Evolutionary conservation across 345 rosid genomes (phyloP), one percentile per base, ranked within the genome.

Genomic region (Heritiera fomes): DNA sequence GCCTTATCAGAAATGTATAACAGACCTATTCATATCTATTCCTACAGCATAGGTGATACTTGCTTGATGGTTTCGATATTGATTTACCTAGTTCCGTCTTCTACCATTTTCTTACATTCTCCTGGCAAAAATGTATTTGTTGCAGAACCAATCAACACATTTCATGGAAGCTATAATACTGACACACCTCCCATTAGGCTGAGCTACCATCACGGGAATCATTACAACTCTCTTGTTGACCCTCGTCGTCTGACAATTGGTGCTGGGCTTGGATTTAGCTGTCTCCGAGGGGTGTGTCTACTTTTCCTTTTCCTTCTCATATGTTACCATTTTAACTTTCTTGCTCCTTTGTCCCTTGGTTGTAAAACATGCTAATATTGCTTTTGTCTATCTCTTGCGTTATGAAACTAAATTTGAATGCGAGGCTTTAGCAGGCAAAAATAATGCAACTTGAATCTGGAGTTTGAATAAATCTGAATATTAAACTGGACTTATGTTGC

Each of bases 221-320:
- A 97, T 85, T 97, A 97, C 81, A 97, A 97, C 82, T 97, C 99
- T 59, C 89, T 97, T 83, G 94, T 97, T 71, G 96, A 97, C 75
- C 99, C 98, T 15, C 96, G 91, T 10, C 93, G 94, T 45, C 70
- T 87, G 83, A 87, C 94, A 75, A 82, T 97, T 81, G 99, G 99
- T 81, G 98, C 97, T 8, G 99, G 99, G 47, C 97, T 94, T 70
- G 99, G 99, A 78, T 93, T 94, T 86, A 83, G 97, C 88, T 89
- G 90, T 84, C 98, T 97, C 61, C 90, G 85, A 78, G 99, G 98
- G 94, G 99, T 97, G 78, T n/a, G 90, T 72, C 6, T 70, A 50
- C 47, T 34, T 69, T 38, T 49, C 32, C 47, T 34, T 69, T 38
- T 49, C 32, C 11, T 50, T 23, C 64, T 38, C 74, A 28, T 28